Evolutionary conservation across 164 flowering plant species (phyloP).

Genomic region (Hamamelis virginiana): DNA sequence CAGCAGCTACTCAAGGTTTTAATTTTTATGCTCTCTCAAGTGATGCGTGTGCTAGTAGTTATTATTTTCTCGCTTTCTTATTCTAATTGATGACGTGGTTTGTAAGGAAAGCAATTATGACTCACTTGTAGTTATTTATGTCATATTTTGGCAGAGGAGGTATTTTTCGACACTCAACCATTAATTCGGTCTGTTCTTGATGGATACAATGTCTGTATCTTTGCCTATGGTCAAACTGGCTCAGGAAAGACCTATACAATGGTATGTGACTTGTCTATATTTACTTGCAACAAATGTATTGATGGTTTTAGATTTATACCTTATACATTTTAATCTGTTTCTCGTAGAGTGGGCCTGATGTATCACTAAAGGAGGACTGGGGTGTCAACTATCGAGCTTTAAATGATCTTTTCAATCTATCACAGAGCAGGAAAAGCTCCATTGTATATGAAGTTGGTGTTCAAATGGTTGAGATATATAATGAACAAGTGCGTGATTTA

Average conservation of each 20-base stretch:
- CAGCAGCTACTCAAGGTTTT: constrained; percentile 79
- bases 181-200: constrained; percentile 88
- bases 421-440: constrained; percentile 53
- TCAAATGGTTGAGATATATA: constrained; percentile 83
- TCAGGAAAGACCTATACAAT: constrained; percentile 95
- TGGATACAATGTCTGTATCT: constrained; percentile 94
- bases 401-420: constrained; percentile 63
- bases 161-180: constrained; percentile 86
- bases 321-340: not conserved
- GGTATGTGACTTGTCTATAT: constrained; percentile 39
- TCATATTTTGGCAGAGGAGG: constrained; percentile 61
- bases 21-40: not conserved
- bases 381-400: constrained; percentile 81
- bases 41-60: not conserved
- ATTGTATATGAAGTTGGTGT: constrained; percentile 63
- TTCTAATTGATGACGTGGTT: not conserved
- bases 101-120: not conserved
- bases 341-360: constrained; percentile 58
- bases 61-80: not conserved
- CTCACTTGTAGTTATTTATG: not conserved
- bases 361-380: constrained; percentile 52
- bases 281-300: not conserved
- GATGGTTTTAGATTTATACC: not conserved
- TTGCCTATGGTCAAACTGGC: constrained; percentile 99
- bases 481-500: constrained; percentile 81